Base-by-base conservation (phyloP, 1,284 basidiomycete species). In the Sporisorium sorghi region DNA sequence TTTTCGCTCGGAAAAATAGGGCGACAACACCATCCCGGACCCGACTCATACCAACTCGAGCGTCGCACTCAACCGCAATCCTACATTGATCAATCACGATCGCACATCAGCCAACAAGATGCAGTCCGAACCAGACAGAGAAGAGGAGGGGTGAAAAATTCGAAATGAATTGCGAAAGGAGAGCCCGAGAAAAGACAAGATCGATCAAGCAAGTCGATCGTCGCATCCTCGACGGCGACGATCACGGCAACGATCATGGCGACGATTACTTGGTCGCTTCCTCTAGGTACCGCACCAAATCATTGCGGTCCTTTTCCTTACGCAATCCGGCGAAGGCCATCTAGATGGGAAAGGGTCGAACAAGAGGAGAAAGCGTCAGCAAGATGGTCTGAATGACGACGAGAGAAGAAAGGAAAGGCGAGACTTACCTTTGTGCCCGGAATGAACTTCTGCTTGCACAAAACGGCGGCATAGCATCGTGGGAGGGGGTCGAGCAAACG, bases 271-370 rank as follows among this genome's bases (percentile, higher is more conserved):
- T 53, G 10, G 50, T 52, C 1, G 40, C 40, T 12, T 54, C 52
- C 5, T 14, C 21, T 6, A 43, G 21, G 19, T 54, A 24, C 1
- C 24, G 79, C 67, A 83, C 76, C 24, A 83, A 65, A 67, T 83
- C 80, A 59, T 83, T 80, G 70, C 81, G 78, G 70, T 82, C 80
- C 73, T 83, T 83, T 15, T 79, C 78, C 70, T 83, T 83, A 71
- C 81, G 81, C 7, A 83, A 58, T 53, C 82, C 82, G 23, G 77
- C 81, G 58, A 78, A 78, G 21, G 71, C 73, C 66, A 69, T 69
- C 66, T 56, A 33, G 26, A 30, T n/a, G n/a, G n/a, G n/a, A n/a
- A n/a, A n/a, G n/a, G n/a, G n/a, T n/a, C n/a, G 21, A 15, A 35
- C 1, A 6, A 24, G 19, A 11, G 21, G 14, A 9, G 10, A 24